Evolutionary conservation across 2,329 filamentous ascomycete species (phyloP).

Genomic region (Sporothrix brunneoviolacea): DNA sequence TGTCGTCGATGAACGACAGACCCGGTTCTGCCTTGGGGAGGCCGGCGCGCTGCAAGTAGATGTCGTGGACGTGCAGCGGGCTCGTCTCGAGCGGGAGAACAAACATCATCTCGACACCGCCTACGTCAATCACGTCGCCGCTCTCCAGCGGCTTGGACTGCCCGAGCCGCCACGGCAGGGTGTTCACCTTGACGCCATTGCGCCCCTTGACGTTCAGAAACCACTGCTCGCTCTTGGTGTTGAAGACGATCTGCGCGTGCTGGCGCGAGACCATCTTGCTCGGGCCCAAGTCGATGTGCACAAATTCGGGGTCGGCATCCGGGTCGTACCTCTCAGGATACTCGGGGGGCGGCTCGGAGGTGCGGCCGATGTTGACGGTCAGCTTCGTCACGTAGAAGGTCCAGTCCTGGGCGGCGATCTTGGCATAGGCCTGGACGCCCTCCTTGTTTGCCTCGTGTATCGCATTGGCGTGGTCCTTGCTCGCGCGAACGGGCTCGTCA

Average conservation of each 20-base stretch:
- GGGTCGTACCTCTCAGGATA: constrained; percentile 34
- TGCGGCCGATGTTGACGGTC: constrained; percentile 69
- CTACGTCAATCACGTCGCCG: constrained; percentile 86
- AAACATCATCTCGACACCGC: constrained; percentile 97
- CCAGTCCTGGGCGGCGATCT: constrained; percentile 76
- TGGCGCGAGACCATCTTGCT: constrained; percentile 74
- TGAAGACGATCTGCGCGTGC: constrained; percentile 69
- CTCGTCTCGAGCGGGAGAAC: constrained; percentile 72
- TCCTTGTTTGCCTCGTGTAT: constrained; percentile 56
- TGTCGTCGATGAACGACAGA: constrained; percentile 6
- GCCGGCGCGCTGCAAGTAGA: constrained; percentile 63
- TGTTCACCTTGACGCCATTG: constrained; percentile 84
- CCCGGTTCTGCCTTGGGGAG: constrained; percentile 32
- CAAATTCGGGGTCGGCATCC: constrained; percentile 41
- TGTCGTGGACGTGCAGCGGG: constrained; percentile 60
- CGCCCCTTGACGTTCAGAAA: constrained; percentile 80
- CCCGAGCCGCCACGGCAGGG: constrained; percentile 60
- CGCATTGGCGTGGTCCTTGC: constrained; percentile 56
- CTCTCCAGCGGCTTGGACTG: constrained; percentile 63
- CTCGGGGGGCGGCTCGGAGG: constrained; percentile 43
- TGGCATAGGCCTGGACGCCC: constrained; percentile 69
- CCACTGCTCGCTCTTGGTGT: constrained; percentile 66
- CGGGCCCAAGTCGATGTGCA: constrained; percentile 86
- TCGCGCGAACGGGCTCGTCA: constrained; percentile 48
- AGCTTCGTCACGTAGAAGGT: constrained; percentile 75